These are phyloP conservation scores for Colletotrichum karsti DNA, from an alignment of 2,329 filamentous ascomycete species.

Conservation along the genomic window DNA sequence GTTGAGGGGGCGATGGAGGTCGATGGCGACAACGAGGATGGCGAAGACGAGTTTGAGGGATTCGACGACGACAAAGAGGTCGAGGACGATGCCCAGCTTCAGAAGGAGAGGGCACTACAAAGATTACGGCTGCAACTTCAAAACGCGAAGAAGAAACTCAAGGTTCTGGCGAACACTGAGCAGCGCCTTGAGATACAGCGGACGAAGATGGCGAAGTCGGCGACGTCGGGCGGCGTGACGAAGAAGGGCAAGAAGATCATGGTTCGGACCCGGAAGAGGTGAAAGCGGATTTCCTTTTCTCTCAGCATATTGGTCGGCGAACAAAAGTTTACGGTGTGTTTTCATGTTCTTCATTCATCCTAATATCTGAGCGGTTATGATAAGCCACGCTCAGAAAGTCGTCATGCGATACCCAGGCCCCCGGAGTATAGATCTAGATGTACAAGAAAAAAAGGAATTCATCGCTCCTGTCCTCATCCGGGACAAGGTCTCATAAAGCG, in stretches of 20 bases:
- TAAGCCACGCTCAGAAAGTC: slow-evolving; percentile 29
- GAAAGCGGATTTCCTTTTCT: background rate
- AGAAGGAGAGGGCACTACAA: slow-evolving; percentile 51
- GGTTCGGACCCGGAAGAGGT: slow-evolving; percentile 70
- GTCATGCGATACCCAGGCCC: slow-evolving; percentile 33
- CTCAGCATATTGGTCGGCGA: slow-evolving; percentile 7
- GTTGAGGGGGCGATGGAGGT: slow-evolving; percentile 39
- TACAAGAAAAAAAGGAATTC: slow-evolving; percentile 20
- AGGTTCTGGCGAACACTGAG: slow-evolving; percentile 64
- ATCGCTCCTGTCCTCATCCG: slow-evolving; percentile 12
- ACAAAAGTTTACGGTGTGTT: slow-evolving; percentile 7
- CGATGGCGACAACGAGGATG: slow-evolving; percentile 34
- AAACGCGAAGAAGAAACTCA: slow-evolving; percentile 61
- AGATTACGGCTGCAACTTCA: slow-evolving; percentile 59
- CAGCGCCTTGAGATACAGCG: slow-evolving; percentile 65
- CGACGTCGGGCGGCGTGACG: slow-evolving; percentile 66
- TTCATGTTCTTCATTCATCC: slow-evolving; percentile 25
- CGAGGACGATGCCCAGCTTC: slow-evolving; percentile 43
- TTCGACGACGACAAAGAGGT: slow-evolving; percentile 30
- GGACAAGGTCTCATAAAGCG: slow-evolving; percentile 12
- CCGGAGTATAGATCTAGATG: slow-evolving; percentile 28
- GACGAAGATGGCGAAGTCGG: slow-evolving; percentile 72
- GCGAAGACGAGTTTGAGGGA: slow-evolving; percentile 35
- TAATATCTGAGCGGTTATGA: slow-evolving; percentile 20
- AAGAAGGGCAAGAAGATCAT: slow-evolving; percentile 70